phyloP scores from a whole-genome alignment of 2,329 filamentous ascomycete genomes.

The Cercospora nicotianae region DNA sequence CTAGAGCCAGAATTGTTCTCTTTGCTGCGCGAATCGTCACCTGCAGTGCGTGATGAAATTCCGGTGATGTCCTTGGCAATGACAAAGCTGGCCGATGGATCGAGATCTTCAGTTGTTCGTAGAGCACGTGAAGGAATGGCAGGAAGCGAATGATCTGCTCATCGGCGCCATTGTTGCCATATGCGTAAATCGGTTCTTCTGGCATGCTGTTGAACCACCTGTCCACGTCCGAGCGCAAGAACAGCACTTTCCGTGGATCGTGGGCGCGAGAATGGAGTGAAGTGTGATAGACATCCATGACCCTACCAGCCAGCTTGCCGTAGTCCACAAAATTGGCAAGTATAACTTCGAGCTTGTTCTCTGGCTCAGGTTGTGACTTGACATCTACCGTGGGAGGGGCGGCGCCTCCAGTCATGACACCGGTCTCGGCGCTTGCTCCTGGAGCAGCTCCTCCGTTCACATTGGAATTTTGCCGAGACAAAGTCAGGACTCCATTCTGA shows the following conservation, averaged over 20 bases:
- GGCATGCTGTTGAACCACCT: slow-evolving; percentile 32
- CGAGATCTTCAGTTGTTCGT: slow-evolving; percentile 40
- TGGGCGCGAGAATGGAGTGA: slow-evolving; percentile 26
- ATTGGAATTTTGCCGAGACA: background rate
- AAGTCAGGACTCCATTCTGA: slow-evolving; percentile 5
- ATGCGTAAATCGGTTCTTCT: slow-evolving; percentile 22
- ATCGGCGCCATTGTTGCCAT: slow-evolving; percentile 22
- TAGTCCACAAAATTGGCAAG: slow-evolving; percentile 31
- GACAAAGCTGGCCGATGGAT: slow-evolving; percentile 42
- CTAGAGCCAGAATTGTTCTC: slow-evolving; percentile 34
- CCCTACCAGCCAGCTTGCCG: slow-evolving; percentile 27
- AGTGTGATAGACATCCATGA: slow-evolving; percentile 30
- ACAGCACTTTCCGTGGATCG: slow-evolving; percentile 26
- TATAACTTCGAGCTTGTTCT: slow-evolving; percentile 24
- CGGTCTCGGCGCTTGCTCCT: background rate
- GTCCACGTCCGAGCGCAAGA: slow-evolving; percentile 30
- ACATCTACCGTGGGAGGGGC: background rate
- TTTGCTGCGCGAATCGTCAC: slow-evolving; percentile 36
- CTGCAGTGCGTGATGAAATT: slow-evolving; percentile 39
- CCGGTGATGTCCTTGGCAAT: slow-evolving; percentile 31
- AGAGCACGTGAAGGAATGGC: slow-evolving; percentile 37
- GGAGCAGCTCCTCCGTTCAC: slow-evolving; percentile 4
- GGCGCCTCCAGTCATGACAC: background rate
- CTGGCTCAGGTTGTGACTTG: background rate
- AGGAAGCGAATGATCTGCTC: slow-evolving; percentile 26